Conservation (phyloP, 306 rosid species). For the Astragalus glycyphyllos region DNA sequence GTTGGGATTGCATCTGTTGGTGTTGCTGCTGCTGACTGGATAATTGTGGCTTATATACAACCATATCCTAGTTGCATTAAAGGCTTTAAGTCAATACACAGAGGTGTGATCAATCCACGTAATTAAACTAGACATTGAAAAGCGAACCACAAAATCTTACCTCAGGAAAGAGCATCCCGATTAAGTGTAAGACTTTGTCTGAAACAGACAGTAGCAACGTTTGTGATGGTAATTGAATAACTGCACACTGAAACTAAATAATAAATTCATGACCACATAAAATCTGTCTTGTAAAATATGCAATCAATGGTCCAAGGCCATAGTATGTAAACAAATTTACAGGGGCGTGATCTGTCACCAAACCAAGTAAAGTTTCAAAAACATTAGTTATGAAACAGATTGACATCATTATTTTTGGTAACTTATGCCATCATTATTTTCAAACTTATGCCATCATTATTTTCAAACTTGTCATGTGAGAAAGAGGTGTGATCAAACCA, state of each 20-base stretch:
- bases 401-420: too few species aligned
- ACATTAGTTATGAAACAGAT: too few species aligned
- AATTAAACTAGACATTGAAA: slow-evolving; percentile 25
- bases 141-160: slow-evolving; percentile 47
- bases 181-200: slow-evolving; percentile 88
- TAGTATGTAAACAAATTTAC: neutral
- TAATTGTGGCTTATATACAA: slow-evolving; percentile 87
- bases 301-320: slow-evolving; percentile 9
- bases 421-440: too few species aligned
- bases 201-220: slow-evolving; percentile 92
- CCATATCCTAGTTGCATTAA: slow-evolving; percentile 81
- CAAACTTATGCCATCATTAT: too few species aligned
- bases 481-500: too few species aligned
- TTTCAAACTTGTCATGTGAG: too few species aligned
- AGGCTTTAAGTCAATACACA: slow-evolving; percentile 33
- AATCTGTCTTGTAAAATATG: neutral
- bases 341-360: neutral
- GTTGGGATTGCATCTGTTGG: slow-evolving; percentile 55
- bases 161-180: slow-evolving; percentile 99
- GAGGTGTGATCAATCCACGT: slow-evolving; percentile 25
- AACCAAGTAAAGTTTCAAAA: neutral
- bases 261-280: slow-evolving; percentile 27
- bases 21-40: slow-evolving; percentile 79
- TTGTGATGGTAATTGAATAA: slow-evolving; percentile 94
- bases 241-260: slow-evolving; percentile 83